phyloP scores from a whole-genome alignment of 1,139 yeast species.

The Tardiomyces blankii region DNA sequence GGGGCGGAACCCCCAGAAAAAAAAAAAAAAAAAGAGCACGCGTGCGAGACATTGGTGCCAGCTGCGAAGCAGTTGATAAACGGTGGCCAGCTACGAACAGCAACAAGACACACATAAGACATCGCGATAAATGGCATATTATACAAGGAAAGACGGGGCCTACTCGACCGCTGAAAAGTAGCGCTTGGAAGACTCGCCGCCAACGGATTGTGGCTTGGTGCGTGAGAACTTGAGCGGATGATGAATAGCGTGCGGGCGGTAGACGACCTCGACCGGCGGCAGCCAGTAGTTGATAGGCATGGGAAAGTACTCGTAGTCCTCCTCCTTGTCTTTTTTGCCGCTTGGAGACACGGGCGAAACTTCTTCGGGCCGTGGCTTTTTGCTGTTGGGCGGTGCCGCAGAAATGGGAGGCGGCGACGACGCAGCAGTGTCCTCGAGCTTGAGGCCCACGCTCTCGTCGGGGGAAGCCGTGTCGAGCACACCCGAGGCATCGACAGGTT shows the following conservation, averaged over 20 bases:
- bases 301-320: slow-evolving; percentile 43
- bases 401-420: background rate
- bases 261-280: slow-evolving; percentile 50
- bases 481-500: background rate
- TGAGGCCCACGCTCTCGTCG: background rate
- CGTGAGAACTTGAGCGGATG: slow-evolving; percentile 23
- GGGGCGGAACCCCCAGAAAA: too few species aligned
- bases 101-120: too few species aligned
- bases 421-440: background rate
- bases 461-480: background rate
- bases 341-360: background rate
- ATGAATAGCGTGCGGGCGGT: slow-evolving; percentile 50
- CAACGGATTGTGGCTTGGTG: slow-evolving; percentile 8
- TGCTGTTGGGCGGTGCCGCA: background rate
- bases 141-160: too few species aligned
- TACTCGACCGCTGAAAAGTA: slow-evolving; percentile 34
- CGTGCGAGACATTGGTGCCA: too few species aligned
- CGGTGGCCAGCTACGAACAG: too few species aligned
- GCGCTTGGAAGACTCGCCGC: slow-evolving; percentile 29
- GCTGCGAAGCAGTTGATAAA: too few species aligned
- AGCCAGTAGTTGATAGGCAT: slow-evolving; percentile 44
- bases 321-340: slow-evolving; percentile 1
- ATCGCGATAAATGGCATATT: too few species aligned
- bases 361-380: background rate
- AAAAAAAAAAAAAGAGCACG: too few species aligned